A percentile compares a stretch with the other conserved stretches of the same genome.
Evolutionary conservation across 768 basidiomycete genomes (phyloP).

Genomic region (Amanita muscaria): DNA sequence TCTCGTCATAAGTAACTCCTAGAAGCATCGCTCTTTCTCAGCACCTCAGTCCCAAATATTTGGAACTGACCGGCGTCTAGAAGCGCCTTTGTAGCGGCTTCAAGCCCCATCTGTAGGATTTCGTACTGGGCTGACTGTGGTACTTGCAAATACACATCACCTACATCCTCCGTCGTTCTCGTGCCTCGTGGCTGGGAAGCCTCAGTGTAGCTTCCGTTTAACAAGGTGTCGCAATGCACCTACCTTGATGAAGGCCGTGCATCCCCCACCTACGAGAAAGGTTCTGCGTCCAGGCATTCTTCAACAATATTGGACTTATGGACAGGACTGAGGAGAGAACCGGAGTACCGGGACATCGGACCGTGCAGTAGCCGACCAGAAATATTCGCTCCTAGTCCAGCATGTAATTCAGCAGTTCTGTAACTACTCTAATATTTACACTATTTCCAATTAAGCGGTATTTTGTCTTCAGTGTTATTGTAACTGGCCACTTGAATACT

Average conservation of each 20-base stretch:
- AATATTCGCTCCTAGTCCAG: no score
- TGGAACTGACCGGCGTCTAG: conserved; percentile 61
- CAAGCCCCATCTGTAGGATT: conserved; percentile 75
- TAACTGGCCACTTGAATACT: conserved; percentile 54
- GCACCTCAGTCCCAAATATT: background rate
- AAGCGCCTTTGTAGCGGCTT: conserved; percentile 80
- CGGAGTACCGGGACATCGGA: no score
- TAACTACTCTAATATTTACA: conserved; percentile 69
- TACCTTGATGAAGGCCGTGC: conserved; percentile 76
- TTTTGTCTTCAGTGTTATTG: conserved; percentile 55
- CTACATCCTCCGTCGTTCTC: conserved; percentile 65
- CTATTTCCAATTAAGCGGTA: conserved; percentile 79
- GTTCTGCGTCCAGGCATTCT: conserved; percentile 36
- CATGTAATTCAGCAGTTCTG: conserved; percentile 51
- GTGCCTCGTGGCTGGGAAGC: conserved; percentile 65
- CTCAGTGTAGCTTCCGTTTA: no score
- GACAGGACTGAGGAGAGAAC: no score
- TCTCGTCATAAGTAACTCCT: conserved; percentile 77
- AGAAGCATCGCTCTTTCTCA: background rate
- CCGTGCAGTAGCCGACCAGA: no score
- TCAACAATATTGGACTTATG: background rate
- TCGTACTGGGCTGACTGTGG: no score
- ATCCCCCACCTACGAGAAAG: conserved; percentile 67
- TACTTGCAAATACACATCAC: no score
- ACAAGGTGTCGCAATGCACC: background rate